A percentile compares a stretch with the other conserved stretches of the same genome.
Conservation (phyloP, 805 yeast species). For the Kodamaea hsintzibuensis region DNA sequence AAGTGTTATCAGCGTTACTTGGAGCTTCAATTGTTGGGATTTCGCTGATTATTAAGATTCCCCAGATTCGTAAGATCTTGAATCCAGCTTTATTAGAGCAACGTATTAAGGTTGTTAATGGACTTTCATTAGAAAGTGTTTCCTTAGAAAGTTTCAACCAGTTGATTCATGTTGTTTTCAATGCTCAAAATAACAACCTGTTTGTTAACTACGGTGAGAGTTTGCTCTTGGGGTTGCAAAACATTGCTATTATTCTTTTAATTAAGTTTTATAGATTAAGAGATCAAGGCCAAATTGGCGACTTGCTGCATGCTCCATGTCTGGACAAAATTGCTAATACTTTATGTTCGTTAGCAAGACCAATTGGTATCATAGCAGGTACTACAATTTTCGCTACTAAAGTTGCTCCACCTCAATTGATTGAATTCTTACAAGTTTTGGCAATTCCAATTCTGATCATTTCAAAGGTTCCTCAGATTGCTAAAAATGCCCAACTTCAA, state of each 20-base stretch:
- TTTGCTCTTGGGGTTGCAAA: conserved; percentile 39
- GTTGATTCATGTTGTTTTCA: conserved; percentile 41
- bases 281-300: conserved; percentile 6
- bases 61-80: conserved; percentile 40
- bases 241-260: conserved; percentile 35
- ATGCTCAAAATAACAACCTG: conserved; percentile 32
- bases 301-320: neutral
- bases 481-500: conserved; percentile 31
- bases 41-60: conserved; percentile 40
- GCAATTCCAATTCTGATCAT: conserved; percentile 39
- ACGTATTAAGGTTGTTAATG: conserved; percentile 34
- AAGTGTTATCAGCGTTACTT: conserved; percentile 31
- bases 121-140: conserved; percentile 37
- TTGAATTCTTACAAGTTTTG: conserved; percentile 34
- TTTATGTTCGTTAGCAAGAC: conserved; percentile 22
- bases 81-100: conserved; percentile 25
- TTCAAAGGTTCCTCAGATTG: conserved; percentile 43
- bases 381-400: conserved; percentile 30
- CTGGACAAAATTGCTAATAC: conserved; percentile 7
- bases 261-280: conserved; percentile 35
- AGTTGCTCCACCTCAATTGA: conserved; percentile 29
- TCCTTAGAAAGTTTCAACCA: conserved; percentile 38
- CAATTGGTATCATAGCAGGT: conserved; percentile 29
- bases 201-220: conserved; percentile 45
- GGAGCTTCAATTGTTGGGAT: conserved; percentile 38